Base-by-base conservation (phyloP, 208 protist species). In the Crithidia acanthocephali region DNA sequence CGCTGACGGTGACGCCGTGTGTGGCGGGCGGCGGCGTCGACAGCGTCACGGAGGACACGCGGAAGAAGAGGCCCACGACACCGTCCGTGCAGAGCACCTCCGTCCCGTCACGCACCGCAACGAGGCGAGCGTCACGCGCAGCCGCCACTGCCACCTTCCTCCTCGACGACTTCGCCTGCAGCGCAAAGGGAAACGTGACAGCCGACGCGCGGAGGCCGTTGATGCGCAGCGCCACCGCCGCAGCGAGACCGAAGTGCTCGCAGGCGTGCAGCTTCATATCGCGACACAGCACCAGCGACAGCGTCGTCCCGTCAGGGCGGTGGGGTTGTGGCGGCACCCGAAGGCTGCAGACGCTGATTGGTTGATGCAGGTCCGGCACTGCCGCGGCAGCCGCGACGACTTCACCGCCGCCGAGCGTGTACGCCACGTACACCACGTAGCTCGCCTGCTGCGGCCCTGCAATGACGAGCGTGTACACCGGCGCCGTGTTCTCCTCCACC, bases 241-340 rank as follows among this genome's bases (percentile, higher is more conserved):
- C 59, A 3, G 37, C 59, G 3, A 47, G 18, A 5, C 72, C 72
- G 33, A 78, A 78, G 18, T 72, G 65, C 44, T 78, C 72, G 60
- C 72, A 78, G 10, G 48, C 44, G 66, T 72, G 50, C 23, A 78
- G n/a, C 47, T 50, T 57, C 72, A 78, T 68, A 32, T 71, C 66
- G 30, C 56, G 57, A 27, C 65, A 51, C 18, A 78, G 30, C 40
- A 78, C 23, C 51, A 78, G 9, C 48, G 72, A 63, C n/a, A 78
- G 33, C 22, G 28, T 30, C 22, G 65, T 63, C 2, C 65, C 65
- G 7, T 8, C 20, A 2, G 56, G 72, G 0, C 65, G 72, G 15
- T 57, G 64, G 8, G 51, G 65, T 58, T 28, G 37, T 1, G 47
- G 22, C 7, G 59, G 42, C 2, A 72, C 1, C 0, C 25, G 32